These are phyloP conservation scores for Xylariaceae sp. DNA, from an alignment of 2,329 filamentous ascomycete species.

Conservation along the genomic window DNA sequence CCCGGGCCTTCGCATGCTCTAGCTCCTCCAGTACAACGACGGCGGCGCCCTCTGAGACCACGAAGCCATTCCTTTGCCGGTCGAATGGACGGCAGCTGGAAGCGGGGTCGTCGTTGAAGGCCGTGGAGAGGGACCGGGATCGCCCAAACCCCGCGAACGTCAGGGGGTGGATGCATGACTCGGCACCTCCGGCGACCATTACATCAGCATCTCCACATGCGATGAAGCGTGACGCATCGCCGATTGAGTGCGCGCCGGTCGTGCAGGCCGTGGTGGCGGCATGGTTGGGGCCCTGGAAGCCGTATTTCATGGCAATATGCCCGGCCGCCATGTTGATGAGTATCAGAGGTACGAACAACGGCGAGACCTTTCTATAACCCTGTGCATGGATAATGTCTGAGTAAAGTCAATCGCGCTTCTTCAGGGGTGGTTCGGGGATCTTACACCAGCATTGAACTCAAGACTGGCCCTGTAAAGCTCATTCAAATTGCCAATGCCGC, in stretches of 20 bases:
- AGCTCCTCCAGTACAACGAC: conserved; percentile 85
- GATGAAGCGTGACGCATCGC: conserved; percentile 90
- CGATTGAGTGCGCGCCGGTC: conserved; percentile 90
- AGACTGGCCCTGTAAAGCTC: conserved; percentile 83
- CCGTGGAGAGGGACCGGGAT: conserved; percentile 78
- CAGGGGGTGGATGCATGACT: conserved; percentile 92
- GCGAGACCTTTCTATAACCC: conserved; percentile 92
- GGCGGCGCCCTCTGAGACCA: conserved; percentile 88
- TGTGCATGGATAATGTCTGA: conserved; percentile 35
- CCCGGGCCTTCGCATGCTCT: conserved; percentile 76
- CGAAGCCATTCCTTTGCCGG: conserved; percentile 72
- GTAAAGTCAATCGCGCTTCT: conserved; percentile 1
- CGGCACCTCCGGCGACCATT: conserved; percentile 93
- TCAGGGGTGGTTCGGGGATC: conserved; percentile 25
- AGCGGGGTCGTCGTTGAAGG: conserved; percentile 67
- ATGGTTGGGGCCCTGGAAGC: conserved; percentile 88
- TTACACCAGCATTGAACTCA: conserved; percentile 67
- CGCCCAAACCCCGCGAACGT: conserved; percentile 88
- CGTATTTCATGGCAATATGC: conserved; percentile 88
- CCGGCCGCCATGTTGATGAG: conserved; percentile 94
- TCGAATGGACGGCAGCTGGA: conserved; percentile 86
- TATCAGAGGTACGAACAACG: conserved; percentile 86
- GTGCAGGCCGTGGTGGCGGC: conserved; percentile 92
- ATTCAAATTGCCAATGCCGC: conserved; percentile 90
- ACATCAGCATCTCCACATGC: conserved; percentile 87